Base-by-base conservation (phyloP, 805 yeast genomes). In the Candida sithepensis region DNA sequence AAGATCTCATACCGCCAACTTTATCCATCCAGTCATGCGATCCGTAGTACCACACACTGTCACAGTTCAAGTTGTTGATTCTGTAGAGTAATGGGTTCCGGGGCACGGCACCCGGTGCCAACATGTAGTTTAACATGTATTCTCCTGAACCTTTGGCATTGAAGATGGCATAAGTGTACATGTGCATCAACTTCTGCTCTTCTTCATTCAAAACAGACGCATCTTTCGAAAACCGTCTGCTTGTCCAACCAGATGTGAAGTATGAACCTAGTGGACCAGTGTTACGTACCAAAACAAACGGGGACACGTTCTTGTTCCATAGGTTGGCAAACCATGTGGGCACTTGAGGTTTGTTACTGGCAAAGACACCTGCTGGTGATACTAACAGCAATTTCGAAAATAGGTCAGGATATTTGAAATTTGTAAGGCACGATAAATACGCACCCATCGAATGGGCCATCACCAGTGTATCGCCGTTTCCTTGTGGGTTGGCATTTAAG, bases 361-460 rank as follows among this genome's bases (percentile, higher is more conserved):
- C 73, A 34, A 78, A 76, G 5, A 94, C 80, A 3, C 96, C 97
- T 0, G 96, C 98, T 0, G 98, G 98, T 0, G 96, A 86, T 6
- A 88, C 84, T 71, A 91, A 74, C n/a, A 90, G 60, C 32, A 92
- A 61, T 56, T 84, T 85, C 42, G 74, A 70, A 51, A 91, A 84
- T 40, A 81, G 77, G 2, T 71, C 67, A 0, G 92, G 88, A 52
- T 74, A 68, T 45, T 74, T 72, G 45, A 82, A 71, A 3, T 88
- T 85, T 56, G 88, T 86, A 4, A 84, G 66, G 0, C 84, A 77
- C 61, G 85, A 78, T 20, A 92, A 58, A 61, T 91, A 92, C 0
- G 96, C 97, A 4, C 99, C 99, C 78, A 94, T 74, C 0, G 97
- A 90, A 67, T 92, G 99, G 1, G 96, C 95, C 65, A 82, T 78